Conservation (phyloP, 2,329 filamentous ascomycete genomes). For the Atkinsonella texensis region DNA sequence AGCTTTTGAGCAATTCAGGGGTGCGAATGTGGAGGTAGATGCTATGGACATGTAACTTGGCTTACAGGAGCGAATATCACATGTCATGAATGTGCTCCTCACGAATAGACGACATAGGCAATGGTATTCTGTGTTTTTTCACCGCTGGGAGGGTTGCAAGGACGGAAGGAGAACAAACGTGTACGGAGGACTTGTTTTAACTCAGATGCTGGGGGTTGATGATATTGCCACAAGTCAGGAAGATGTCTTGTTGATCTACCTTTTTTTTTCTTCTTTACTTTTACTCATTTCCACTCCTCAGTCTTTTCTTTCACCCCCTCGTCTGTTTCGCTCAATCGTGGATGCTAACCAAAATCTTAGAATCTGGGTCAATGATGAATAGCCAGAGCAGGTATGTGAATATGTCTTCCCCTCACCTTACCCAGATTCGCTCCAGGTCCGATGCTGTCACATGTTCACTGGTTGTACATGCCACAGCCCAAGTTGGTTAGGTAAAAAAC, state of each 20-base stretch:
- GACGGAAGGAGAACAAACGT: not conserved
- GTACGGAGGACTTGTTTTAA: not conserved
- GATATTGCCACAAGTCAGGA: not conserved
- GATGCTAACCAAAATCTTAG: constrained; percentile 4
- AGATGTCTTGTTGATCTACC: not conserved
- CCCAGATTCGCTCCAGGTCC: not conserved
- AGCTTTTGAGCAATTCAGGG: constrained; percentile 38
- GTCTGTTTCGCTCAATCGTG: not conserved
- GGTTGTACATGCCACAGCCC: too few relatives aligned
- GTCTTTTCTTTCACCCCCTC: not conserved
- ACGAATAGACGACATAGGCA: not conserved
- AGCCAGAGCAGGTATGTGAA: constrained; percentile 3
- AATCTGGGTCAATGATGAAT: not conserved
- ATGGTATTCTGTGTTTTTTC: not conserved
- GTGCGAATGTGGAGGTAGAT: constrained; percentile 31
- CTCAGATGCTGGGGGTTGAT: not conserved
- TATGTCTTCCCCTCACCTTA: not conserved
- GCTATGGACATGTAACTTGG: constrained; percentile 31
- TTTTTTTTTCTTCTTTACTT: not conserved
- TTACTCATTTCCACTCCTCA: not conserved
- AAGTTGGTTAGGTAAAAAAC: not conserved
- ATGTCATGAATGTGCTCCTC: not conserved
- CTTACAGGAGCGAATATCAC: not conserved
- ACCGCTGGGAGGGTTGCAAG: not conserved
- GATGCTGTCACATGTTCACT: not conserved